Conservation (phyloP, 2,329 filamentous ascomycete species). For the Hysterium pulicare region DNA sequence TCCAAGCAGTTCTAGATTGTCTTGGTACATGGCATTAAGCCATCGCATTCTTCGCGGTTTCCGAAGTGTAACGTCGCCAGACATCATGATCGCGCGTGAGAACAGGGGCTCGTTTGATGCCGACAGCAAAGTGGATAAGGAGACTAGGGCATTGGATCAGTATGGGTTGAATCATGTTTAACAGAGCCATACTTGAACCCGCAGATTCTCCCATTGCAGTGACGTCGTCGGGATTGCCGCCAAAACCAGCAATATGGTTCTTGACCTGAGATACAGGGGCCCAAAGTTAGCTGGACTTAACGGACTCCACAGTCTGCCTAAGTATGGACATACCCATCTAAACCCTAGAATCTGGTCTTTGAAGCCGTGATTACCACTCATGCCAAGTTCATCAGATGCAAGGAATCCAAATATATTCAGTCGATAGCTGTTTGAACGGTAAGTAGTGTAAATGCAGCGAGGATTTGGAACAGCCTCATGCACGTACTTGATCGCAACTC, state of each 20-base stretch:
- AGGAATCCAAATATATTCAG: conserved; percentile 34
- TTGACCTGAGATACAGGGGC: conserved; percentile 9
- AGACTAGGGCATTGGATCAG: neutral
- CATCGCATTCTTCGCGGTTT: conserved; percentile 23
- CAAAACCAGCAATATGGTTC: conserved; percentile 37
- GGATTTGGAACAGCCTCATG: too few relatives aligned
- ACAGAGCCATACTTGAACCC: conserved; percentile 37
- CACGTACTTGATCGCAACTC: conserved; percentile 45
- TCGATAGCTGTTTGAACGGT: conserved; percentile 17
- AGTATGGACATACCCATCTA: conserved; percentile 26
- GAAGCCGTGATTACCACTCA: conserved; percentile 28
- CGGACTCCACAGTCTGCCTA: neutral
- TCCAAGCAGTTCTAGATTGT: conserved; percentile 20
- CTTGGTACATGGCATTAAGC: conserved; percentile 24
- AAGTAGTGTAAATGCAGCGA: neutral
- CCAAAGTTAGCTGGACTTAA: neutral
- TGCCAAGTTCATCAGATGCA: conserved; percentile 46
- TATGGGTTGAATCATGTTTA: neutral
- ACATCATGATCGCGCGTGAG: conserved; percentile 28
- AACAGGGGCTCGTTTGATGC: conserved; percentile 13
- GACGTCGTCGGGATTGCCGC: conserved; percentile 37
- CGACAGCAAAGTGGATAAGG: neutral
- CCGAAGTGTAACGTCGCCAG: conserved; percentile 26
- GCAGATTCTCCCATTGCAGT: conserved; percentile 47
- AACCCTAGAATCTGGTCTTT: conserved; percentile 37